A percentile compares a stretch with the other conserved stretches of the same genome.
Conservation (phyloP, 768 basidiomycete species). For the Rhodotorula kratochvilovae region DNA sequence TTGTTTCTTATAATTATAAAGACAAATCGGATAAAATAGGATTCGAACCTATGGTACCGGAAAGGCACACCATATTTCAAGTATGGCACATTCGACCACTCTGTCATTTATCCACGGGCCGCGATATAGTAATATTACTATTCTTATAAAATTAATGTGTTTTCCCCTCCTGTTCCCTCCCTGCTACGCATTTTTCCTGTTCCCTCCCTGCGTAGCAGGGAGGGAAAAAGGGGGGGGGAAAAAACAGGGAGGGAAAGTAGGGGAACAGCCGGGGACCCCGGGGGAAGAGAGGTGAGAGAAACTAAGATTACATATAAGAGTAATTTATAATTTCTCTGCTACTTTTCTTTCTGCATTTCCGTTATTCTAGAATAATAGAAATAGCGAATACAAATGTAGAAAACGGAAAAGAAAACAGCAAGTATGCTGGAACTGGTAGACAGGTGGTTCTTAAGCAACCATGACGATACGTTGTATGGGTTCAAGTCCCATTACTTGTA, state of each 20-base stretch:
- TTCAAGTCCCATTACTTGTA: slow-evolving; percentile 26
- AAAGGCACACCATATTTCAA: slow-evolving; percentile 40
- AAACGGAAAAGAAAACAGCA: slow-evolving; percentile 25
- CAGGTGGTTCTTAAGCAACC: slow-evolving; percentile 23
- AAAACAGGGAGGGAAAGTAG: too few species aligned
- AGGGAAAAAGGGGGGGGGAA: too few species aligned
- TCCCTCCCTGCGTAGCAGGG: too few species aligned
- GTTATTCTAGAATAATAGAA: too few species aligned
- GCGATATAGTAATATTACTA: too few species aligned
- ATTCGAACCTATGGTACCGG: slow-evolving; percentile 35
- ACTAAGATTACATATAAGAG: slow-evolving; percentile 9
- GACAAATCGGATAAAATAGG: slow-evolving; percentile 33
- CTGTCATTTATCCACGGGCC: slow-evolving; percentile 36
- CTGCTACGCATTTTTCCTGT: too few species aligned
- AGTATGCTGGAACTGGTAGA: slow-evolving; percentile 37
- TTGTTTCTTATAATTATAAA: not conserved
- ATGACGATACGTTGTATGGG: slow-evolving; percentile 10
- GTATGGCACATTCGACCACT: slow-evolving; percentile 32
- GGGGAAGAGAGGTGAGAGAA: too few species aligned
- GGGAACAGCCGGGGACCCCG: too few species aligned
- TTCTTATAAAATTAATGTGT: slow-evolving; percentile 10
- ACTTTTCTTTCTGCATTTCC: not conserved
- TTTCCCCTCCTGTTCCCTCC: not conserved
- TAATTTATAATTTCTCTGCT: slow-evolving; percentile 19
- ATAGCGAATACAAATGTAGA: not conserved